These are phyloP conservation scores for Phialemoniopsis sp. DNA, from an alignment of 2,329 filamentous ascomycete species.

Conservation along the genomic window DNA sequence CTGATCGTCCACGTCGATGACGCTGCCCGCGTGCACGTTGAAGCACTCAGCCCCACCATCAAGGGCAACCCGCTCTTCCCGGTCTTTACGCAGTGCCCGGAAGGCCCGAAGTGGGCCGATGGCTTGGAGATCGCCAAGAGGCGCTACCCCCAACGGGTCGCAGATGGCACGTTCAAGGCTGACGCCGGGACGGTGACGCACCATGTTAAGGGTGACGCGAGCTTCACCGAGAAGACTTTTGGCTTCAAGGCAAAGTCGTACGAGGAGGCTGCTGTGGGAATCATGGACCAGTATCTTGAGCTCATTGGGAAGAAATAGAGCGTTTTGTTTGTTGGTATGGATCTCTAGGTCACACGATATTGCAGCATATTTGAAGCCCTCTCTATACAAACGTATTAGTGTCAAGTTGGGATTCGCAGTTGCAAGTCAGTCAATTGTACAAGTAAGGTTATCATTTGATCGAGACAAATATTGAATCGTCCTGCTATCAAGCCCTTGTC, in stretches of 20 bases:
- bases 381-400: too few species aligned
- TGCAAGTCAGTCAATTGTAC: too few species aligned
- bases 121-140: slow-evolving; percentile 28
- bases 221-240: slow-evolving; percentile 18
- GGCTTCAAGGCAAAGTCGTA: slow-evolving; percentile 17
- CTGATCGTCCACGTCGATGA: slow-evolving; percentile 30
- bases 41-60: slow-evolving; percentile 24
- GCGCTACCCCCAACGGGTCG: slow-evolving; percentile 18
- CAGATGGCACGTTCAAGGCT: slow-evolving; percentile 16
- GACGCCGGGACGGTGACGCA: slow-evolving; percentile 15
- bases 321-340: too few species aligned
- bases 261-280: slow-evolving; percentile 20
- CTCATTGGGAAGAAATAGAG: slow-evolving; percentile 4
- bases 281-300: slow-evolving; percentile 19
- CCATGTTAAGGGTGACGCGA: slow-evolving; percentile 18
- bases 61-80: slow-evolving; percentile 21
- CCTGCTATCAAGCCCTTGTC: too few species aligned
- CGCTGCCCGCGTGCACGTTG: slow-evolving; percentile 30
- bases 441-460: too few species aligned
- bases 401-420: too few species aligned
- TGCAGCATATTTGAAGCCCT: too few species aligned
- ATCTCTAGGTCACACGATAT: too few species aligned
- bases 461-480: too few species aligned
- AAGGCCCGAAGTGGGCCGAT: slow-evolving; percentile 28
- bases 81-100: too few species aligned